phyloP scores from a whole-genome alignment of 441 rosid genomes.

The Gossypium davidsonii region DNA sequence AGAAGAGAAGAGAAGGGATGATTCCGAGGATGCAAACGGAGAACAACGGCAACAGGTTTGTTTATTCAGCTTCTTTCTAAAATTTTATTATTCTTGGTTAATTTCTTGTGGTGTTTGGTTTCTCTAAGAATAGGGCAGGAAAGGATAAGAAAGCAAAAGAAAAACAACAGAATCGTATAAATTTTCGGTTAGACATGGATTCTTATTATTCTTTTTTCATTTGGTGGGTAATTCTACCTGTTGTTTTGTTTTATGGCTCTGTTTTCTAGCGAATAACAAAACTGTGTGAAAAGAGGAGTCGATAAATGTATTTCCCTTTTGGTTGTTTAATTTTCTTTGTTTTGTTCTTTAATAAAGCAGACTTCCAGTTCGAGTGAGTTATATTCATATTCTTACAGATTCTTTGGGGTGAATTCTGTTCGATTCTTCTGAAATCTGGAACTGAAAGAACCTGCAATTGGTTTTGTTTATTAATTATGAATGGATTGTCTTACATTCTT shows the following conservation, averaged over 20 bases:
- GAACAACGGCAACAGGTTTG: conserved; percentile 33
- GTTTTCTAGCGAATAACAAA: neutral
- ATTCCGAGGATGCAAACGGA: conserved; percentile 28
- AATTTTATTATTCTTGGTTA: neutral
- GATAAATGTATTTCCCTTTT: neutral
- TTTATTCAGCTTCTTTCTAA: neutral
- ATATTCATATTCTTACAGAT: neutral
- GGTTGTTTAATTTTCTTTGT: neutral
- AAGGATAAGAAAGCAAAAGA: neutral
- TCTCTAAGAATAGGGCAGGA: neutral
- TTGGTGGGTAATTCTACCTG: neutral
- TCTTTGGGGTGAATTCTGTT: neutral
- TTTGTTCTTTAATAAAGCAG: neutral
- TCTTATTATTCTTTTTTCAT: neutral
- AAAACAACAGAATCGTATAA: neutral
- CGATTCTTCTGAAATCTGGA: neutral
- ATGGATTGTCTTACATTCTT: conserved; percentile 30
- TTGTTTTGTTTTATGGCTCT: neutral
- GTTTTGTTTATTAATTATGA: conserved; percentile 7
- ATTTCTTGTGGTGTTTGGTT: conserved; percentile 14
- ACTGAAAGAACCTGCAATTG: neutral
- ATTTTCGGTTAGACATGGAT: neutral
- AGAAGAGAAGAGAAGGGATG: conserved; percentile 37
- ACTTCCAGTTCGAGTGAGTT: neutral
- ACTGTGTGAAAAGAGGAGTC: neutral